Evolutionary conservation across 179 eudicot species (phyloP).

Genomic region (Sideroxylon spinosum): DNA sequence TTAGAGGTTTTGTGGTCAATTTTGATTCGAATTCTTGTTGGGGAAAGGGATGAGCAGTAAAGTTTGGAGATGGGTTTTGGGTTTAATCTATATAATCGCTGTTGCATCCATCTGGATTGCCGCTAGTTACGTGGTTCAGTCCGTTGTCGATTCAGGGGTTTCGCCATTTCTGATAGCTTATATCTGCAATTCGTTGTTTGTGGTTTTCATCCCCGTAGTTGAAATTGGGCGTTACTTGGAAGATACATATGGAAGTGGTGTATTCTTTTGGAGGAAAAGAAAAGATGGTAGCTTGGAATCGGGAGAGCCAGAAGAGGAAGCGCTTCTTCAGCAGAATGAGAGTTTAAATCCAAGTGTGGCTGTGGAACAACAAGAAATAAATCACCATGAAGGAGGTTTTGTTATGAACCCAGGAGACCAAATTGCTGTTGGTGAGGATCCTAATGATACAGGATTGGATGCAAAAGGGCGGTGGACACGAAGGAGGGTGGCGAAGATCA

Average conservation of each 20-base stretch:
- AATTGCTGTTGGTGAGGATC: conserved; percentile 18
- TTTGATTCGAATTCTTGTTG: conserved; percentile 8
- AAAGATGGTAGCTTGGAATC: conserved; percentile 25
- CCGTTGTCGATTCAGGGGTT: conserved; percentile 87
- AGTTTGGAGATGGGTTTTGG: conserved; percentile 72
- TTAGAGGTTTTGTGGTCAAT: not conserved
- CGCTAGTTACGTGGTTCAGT: conserved; percentile 89
- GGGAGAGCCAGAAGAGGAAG: conserved; percentile 48
- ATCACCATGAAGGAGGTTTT: conserved; percentile 3
- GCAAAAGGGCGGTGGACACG: conserved; percentile 94
- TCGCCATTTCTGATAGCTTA: conserved; percentile 89
- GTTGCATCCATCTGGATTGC: conserved; percentile 96
- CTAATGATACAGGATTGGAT: conserved; percentile 39
- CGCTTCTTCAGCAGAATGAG: conserved; percentile 44
- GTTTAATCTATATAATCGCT: conserved; percentile 63
- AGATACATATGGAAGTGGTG: conserved; percentile 45
- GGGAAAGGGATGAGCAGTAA: conserved; percentile 53
- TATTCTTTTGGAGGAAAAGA: conserved; percentile 56
- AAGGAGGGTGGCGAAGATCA: conserved; percentile 71
- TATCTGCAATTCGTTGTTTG: conserved; percentile 82
- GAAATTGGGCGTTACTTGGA: conserved; percentile 69
- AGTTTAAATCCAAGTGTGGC: conserved; percentile 17
- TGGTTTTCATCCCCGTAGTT: conserved; percentile 70
- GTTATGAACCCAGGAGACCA: conserved; percentile 22
- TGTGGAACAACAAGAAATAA: conserved; percentile 21